A percentile compares a stretch with the other conserved stretches of the same genome.
Conservation (phyloP, 2,329 filamentous ascomycete species). For the Leptographium procerum region DNA sequence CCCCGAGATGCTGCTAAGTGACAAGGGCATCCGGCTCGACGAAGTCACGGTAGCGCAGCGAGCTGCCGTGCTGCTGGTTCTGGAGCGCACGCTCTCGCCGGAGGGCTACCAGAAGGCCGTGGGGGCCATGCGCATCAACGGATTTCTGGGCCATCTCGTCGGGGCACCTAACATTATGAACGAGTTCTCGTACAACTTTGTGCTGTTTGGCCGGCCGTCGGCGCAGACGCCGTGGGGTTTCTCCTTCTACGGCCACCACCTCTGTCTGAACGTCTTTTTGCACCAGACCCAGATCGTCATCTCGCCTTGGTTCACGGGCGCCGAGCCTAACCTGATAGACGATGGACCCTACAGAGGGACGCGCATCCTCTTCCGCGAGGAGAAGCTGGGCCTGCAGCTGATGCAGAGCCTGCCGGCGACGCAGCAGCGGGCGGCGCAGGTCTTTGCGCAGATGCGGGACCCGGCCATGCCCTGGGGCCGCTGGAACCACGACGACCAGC, state of each 20-base stretch:
- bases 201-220: constrained; percentile 55
- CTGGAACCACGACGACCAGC: constrained; percentile 74
- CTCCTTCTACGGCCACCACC: constrained; percentile 67
- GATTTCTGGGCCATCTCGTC: constrained; percentile 61
- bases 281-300: constrained; percentile 54
- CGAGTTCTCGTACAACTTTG: constrained; percentile 66
- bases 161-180: constrained; percentile 53
- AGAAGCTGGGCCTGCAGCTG: constrained; percentile 50
- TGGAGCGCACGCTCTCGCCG: constrained; percentile 49
- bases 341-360: constrained; percentile 50
- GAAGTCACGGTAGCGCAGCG: constrained; percentile 34
- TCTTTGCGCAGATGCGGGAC: constrained; percentile 50
- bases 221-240: constrained; percentile 54
- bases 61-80: constrained; percentile 39
- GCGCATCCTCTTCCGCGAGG: constrained; percentile 54
- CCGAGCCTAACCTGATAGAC: constrained; percentile 68
- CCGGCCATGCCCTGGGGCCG: constrained; percentile 54
- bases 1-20: constrained; percentile 58
- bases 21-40: constrained; percentile 61
- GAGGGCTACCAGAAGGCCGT: constrained; percentile 63
- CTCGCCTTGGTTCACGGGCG: constrained; percentile 67
- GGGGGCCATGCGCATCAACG: constrained; percentile 61
- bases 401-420: constrained; percentile 50
- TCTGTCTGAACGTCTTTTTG: constrained; percentile 62
- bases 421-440: constrained; percentile 38